phyloP scores from a whole-genome alignment of 257 asterid genomes.

The Handroanthus guayacan region DNA sequence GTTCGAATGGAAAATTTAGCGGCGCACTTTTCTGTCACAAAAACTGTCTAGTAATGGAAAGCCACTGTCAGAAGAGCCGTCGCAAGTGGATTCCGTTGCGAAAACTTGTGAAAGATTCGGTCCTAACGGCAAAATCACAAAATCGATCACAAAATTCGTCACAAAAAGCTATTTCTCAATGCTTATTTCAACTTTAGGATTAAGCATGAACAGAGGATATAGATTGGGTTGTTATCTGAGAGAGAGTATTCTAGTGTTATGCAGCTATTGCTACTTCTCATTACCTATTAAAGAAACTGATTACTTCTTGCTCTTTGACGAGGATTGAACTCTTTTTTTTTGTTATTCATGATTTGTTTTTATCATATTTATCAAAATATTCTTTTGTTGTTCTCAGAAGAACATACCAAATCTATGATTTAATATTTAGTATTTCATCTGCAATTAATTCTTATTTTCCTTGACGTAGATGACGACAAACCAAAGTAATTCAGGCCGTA shows the following conservation, averaged over 20 bases:
- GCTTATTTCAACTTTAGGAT: no score
- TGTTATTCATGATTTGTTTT: not conserved
- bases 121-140: no score
- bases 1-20: no score
- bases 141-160: no score
- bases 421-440: not conserved
- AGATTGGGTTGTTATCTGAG: not conserved
- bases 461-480: not conserved
- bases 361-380: not conserved
- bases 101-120: not conserved
- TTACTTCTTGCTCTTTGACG: not conserved
- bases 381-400: not conserved
- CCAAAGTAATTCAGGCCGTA: slow-evolving; percentile 18
- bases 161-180: no score
- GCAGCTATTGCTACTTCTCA: not conserved
- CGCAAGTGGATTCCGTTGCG: not conserved
- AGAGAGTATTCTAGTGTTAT: not conserved
- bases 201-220: not conserved
- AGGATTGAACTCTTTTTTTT: not conserved
- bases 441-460: not conserved
- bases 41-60: no score
- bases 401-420: not conserved
- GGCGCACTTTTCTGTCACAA: no score
- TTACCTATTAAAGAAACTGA: not conserved
- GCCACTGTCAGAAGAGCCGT: no score